Evolutionary conservation across 139 green algal species (phyloP), one percentile per base, ranked within the genome.

Genomic region (Trebouxia sp.): DNA sequence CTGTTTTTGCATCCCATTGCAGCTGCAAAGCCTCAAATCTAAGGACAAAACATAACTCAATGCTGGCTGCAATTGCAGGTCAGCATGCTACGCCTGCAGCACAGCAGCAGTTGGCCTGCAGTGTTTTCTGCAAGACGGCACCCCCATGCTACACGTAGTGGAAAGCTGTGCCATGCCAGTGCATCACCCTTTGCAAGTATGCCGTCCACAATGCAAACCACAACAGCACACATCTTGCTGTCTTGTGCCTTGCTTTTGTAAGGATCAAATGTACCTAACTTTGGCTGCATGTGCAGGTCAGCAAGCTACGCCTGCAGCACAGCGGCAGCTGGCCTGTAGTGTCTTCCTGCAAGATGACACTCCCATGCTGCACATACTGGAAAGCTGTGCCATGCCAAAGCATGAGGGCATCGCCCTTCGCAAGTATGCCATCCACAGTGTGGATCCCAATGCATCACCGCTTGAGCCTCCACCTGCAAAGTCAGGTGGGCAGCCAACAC

Each of bases 331-430:
- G 39, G 42, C 30, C 39, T 56, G 55, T 24, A 39, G 38, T 35
- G 70, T 80, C 0, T 48, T 20, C 41, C 14, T 80, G 5, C 51
- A 78, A 47, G 28, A 80, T 26, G 80, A 65, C 39, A 43, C 70
- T 4, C 80, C 80, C 9, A 28, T 76, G 39, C 80, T 84, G 41
- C 80, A 80, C 28, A 15, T 80, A 6, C 20, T 80, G 17, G 70
- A 84, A 43, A 58, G 48, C 37, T 42, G 41, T 9, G 7, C 1
- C 0, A 11, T 43, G 10, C 30, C 17, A 20, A 20, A 53, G 26
- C 35, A 35, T 28, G 35, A 17, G 0, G 37, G 26, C 22, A 39
- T 74, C 15, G 32, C 38, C 5, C 26, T 83, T 48, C 79, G 79
- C 15, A 37, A 42, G 24, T 79, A 74, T 75, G 35, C 38, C 1